Conservation (phyloP, 768 basidiomycete species). For the Hemileccinum rubropunctum region DNA sequence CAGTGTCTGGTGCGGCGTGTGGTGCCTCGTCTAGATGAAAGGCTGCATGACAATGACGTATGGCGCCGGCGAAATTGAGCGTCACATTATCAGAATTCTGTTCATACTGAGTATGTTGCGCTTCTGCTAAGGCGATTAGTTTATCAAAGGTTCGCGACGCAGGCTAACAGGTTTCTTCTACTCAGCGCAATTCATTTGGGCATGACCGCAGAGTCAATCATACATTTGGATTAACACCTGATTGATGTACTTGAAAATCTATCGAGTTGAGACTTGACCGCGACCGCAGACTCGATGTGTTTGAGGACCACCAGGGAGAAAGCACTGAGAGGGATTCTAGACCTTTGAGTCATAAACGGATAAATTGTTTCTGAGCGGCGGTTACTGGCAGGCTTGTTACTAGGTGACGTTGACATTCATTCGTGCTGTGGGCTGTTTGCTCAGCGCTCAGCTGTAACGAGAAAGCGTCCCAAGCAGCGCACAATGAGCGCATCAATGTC, state of each 20-base stretch:
- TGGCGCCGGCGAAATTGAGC: slow-evolving; percentile 10
- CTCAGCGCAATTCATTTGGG: background rate
- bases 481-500: too few species aligned
- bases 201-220: background rate
- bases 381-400: too few species aligned
- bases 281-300: too few species aligned
- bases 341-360: too few species aligned
- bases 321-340: too few species aligned
- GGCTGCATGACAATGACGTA: slow-evolving; percentile 14
- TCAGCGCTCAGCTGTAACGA: too few species aligned
- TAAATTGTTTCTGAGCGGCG: too few species aligned
- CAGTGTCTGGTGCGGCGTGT: background rate
- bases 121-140: slow-evolving; percentile 7
- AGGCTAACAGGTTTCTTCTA: background rate
- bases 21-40: slow-evolving; percentile 14
- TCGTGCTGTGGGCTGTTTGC: too few species aligned
- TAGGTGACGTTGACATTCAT: too few species aligned
- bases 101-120: slow-evolving; percentile 6
- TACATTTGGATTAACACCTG: slow-evolving; percentile 1
- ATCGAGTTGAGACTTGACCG: background rate
- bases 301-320: too few species aligned
- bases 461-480: too few species aligned
- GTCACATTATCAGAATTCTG: background rate
- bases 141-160: slow-evolving; percentile 25
- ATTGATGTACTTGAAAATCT: background rate